Percentiles rank a stretch among this genome's conserved stretches.
Evolutionary conservation across 129 eudicot genomes (phyloP).

Genomic region (Flaveria robusta): DNA sequence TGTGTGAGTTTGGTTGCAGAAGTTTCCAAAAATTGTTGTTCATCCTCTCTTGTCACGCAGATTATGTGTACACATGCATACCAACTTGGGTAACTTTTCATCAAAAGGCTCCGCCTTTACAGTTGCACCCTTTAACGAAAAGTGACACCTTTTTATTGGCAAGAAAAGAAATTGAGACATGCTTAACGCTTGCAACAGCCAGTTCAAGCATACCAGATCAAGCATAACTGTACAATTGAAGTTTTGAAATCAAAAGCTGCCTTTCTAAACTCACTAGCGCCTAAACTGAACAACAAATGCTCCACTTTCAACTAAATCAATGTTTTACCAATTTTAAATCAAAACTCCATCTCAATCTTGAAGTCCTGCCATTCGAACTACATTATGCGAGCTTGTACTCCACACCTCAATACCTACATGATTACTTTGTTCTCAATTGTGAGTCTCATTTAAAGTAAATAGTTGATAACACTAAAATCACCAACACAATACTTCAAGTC

Average conservation of each 20-base stretch:
- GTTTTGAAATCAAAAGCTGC: neutral
- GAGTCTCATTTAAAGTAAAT: too few species aligned
- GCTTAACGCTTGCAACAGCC: neutral
- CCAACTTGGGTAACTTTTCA: neutral
- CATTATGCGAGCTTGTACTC: neutral
- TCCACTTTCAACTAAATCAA: neutral
- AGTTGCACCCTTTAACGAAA: neutral
- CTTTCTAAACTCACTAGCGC: neutral
- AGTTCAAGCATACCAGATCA: neutral
- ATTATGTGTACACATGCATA: neutral
- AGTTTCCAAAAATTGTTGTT: neutral
- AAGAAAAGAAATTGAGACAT: neutral
- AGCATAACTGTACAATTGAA: neutral
- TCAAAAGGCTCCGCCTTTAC: neutral
- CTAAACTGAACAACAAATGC: neutral
- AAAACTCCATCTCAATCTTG: neutral
- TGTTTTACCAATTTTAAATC: neutral
- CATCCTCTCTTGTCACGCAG: neutral
- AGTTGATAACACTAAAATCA: neutral
- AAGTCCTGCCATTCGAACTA: neutral
- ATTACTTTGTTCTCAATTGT: neutral
- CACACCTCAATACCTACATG: neutral
- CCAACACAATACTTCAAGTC: too few species aligned
- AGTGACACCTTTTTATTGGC: neutral
- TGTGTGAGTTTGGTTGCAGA: neutral